Percentiles rank a stretch among this genome's conserved stretches.
Conservation (phyloP, 495 filamentous ascomycete genomes). For the Choiromyces venosus region DNA sequence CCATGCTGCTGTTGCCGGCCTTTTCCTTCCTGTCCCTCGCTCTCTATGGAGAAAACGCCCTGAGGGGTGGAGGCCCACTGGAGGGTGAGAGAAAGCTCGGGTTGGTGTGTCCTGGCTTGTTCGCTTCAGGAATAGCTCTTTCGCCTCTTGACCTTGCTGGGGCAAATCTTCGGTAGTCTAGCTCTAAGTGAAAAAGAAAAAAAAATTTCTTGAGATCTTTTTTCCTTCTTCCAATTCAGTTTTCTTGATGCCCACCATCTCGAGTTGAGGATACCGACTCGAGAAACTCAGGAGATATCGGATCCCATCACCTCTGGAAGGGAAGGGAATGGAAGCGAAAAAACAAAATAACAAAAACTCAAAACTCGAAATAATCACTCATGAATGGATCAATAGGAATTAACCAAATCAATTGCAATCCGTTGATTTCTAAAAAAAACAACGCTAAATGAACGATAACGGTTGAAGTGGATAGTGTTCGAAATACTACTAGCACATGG, state of each 20-base stretch:
- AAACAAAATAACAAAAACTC: background rate
- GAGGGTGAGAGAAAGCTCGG: conserved; percentile 15
- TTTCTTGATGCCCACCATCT: conserved; percentile 1
- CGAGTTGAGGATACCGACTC: conserved; percentile 4
- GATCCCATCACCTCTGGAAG: background rate
- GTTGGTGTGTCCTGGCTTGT: conserved; percentile 24
- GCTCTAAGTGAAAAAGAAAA: background rate
- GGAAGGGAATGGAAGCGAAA: background rate
- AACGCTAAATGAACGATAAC: background rate
- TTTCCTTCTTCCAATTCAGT: background rate
- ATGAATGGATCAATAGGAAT: background rate
- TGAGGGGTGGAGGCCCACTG: conserved; percentile 9
- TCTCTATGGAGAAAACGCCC: conserved; percentile 24
- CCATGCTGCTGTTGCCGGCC: background rate
- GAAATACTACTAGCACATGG: background rate
- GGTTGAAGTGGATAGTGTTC: background rate
- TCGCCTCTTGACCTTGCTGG: conserved; percentile 13
- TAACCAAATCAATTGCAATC: background rate
- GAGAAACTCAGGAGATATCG: conserved; percentile 4
- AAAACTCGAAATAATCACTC: background rate
- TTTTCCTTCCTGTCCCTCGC: conserved; percentile 7
- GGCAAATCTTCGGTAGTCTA: conserved; percentile 33
- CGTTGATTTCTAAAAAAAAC: background rate
- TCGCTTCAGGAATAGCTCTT: conserved; percentile 25
- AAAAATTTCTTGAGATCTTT: background rate